A percentile compares a stretch with the other conserved stretches of the same genome.
phyloP scores from a whole-genome alignment of 163 green algal genomes.

The Scenedesmus sp. region DNA sequence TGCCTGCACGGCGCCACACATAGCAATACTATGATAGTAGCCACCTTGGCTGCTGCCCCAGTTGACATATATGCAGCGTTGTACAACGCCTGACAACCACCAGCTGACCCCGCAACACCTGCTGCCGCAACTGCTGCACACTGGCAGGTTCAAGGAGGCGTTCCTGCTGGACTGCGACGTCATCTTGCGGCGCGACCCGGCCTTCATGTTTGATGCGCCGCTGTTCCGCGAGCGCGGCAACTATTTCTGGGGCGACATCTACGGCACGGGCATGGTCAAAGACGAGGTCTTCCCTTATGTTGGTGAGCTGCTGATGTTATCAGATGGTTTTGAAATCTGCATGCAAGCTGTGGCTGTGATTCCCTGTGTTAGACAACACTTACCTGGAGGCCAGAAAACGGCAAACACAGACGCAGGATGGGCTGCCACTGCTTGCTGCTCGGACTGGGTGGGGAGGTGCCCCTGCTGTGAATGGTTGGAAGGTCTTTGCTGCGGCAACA shows the following conservation, averaged over 20 bases:
- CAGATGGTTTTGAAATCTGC: too few relatives aligned
- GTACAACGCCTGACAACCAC: not conserved
- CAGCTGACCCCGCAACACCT: too few relatives aligned
- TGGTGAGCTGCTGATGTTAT: not conserved
- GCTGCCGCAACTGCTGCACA: not conserved
- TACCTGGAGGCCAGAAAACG: too few relatives aligned
- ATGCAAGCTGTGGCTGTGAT: too few relatives aligned
- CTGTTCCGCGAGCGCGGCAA: conserved; percentile 27
- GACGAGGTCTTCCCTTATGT: conserved; percentile 38
- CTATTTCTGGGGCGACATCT: conserved; percentile 53
- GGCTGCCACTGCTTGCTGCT: too few relatives aligned
- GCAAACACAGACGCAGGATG: too few relatives aligned
- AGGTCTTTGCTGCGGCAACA: too few relatives aligned
- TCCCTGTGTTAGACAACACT: too few relatives aligned
- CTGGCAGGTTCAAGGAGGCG: conserved; percentile 44
- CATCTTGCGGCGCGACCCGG: conserved; percentile 25
- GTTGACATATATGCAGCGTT: not conserved
- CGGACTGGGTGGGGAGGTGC: too few relatives aligned
- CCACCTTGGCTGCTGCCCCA: too few relatives aligned
- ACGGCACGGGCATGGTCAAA: conserved; percentile 48
- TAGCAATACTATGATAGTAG: not conserved
- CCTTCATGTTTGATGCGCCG: conserved; percentile 39
- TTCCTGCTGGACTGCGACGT: conserved; percentile 50
- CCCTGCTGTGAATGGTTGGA: too few relatives aligned
- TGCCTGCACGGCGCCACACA: not conserved